Evolutionary conservation across 495 filamentous ascomycete species (phyloP).

Genomic region (Hapsidospora chrysogenum): DNA sequence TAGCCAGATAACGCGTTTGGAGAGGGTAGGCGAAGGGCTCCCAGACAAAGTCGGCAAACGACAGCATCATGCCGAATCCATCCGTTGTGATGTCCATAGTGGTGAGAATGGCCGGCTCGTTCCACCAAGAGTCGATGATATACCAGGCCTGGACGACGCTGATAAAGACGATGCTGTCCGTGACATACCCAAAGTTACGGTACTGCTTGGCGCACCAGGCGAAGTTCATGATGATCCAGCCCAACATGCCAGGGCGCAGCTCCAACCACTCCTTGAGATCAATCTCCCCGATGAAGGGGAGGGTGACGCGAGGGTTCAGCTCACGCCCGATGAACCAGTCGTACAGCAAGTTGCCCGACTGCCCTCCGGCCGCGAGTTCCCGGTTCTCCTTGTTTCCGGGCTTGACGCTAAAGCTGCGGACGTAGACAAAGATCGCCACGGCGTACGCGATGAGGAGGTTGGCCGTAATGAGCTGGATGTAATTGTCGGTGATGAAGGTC

Average conservation of each 20-base stretch:
- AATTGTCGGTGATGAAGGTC: slow-evolving; percentile 88
- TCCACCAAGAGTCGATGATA: slow-evolving; percentile 71
- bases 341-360: slow-evolving; percentile 75
- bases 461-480: slow-evolving; percentile 65
- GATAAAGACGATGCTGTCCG: slow-evolving; percentile 75
- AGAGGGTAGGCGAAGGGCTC: slow-evolving; percentile 78
- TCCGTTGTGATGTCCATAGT: slow-evolving; percentile 94
- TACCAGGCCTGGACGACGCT: slow-evolving; percentile 68
- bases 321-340: slow-evolving; percentile 97
- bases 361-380: slow-evolving; percentile 65
- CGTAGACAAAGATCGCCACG: slow-evolving; percentile 61
- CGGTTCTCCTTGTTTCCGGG: slow-evolving; percentile 49
- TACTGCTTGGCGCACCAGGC: slow-evolving; percentile 82
- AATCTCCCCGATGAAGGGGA: slow-evolving; percentile 65
- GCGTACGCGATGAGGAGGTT: slow-evolving; percentile 58
- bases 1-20: slow-evolving; percentile 75
- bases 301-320: slow-evolving; percentile 72
- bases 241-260: slow-evolving; percentile 76
- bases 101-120: slow-evolving; percentile 83
- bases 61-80: slow-evolving; percentile 93
- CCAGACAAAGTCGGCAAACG: slow-evolving; percentile 90
- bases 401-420: slow-evolving; percentile 65
- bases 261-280: slow-evolving; percentile 90
- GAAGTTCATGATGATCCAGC: slow-evolving; percentile 77
- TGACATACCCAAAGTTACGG: slow-evolving; percentile 61